These are phyloP conservation scores for Xylariaceae sp. DNA, from an alignment of 2,329 filamentous ascomycete genomes.

Conservation along the genomic window DNA sequence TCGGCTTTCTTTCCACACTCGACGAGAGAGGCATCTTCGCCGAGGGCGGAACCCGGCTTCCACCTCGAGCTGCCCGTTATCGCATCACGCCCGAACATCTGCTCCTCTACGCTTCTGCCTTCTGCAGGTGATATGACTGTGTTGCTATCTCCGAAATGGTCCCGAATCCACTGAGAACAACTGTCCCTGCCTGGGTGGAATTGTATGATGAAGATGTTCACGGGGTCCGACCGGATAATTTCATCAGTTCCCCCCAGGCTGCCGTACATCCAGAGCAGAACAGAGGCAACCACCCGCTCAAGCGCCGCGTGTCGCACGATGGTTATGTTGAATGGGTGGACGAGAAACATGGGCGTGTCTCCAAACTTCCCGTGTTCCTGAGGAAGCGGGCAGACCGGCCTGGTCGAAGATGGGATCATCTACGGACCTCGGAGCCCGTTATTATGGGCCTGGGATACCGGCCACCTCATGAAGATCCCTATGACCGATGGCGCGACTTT, in stretches of 20 bases:
- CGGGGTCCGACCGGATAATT: constrained; percentile 16
- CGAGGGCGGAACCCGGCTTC: too few species aligned
- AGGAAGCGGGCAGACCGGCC: constrained; percentile 42
- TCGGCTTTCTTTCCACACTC: constrained; percentile 3
- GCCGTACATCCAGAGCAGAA: constrained; percentile 23
- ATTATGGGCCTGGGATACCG: constrained; percentile 47
- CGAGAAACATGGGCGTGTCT: constrained; percentile 27
- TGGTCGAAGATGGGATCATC: constrained; percentile 55
- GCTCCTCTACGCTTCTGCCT: background rate
- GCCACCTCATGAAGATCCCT: constrained; percentile 36
- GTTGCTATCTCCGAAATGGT: constrained; percentile 20
- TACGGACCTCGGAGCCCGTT: constrained; percentile 54
- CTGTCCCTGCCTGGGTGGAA: constrained; percentile 30
- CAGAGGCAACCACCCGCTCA: constrained; percentile 24
- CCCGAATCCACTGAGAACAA: constrained; percentile 25
- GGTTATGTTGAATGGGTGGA: constrained; percentile 33
- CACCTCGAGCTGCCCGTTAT: too few species aligned
- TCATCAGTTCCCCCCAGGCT: constrained; percentile 20
- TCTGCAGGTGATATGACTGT: constrained; percentile 15
- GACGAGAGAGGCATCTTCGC: constrained; percentile 9
- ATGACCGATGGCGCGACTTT: constrained; percentile 47
- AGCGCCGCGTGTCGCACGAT: constrained; percentile 30
- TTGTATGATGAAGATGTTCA: constrained; percentile 27
- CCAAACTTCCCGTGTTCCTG: constrained; percentile 41
- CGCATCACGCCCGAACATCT: too few species aligned